These are phyloP conservation scores for Rhodotorula taiwanensis DNA, from an alignment of 768 basidiomycete species.

Conservation along the genomic window DNA sequence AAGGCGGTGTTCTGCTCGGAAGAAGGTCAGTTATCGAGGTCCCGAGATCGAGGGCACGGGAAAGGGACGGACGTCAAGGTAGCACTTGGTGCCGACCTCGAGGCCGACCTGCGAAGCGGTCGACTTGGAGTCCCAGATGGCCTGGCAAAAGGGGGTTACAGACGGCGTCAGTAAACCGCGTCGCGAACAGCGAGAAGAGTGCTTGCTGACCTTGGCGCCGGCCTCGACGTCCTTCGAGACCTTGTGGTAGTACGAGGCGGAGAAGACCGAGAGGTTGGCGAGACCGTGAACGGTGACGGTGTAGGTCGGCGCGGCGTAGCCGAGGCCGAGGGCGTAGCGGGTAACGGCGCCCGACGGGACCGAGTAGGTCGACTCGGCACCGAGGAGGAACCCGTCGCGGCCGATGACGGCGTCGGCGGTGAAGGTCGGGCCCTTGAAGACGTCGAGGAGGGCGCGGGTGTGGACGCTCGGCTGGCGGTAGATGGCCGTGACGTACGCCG, in stretches of 20 bases:
- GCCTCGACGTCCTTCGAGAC: slow-evolving; percentile 86
- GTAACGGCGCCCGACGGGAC: slow-evolving; percentile 86
- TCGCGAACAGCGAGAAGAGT: too few species aligned
- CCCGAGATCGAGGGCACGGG: not conserved
- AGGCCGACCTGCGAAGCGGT: slow-evolving; percentile 77
- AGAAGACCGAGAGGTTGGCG: slow-evolving; percentile 86
- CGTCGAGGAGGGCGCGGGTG: slow-evolving; percentile 78
- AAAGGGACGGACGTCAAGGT: slow-evolving; percentile 48
- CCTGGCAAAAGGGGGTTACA: too few species aligned
- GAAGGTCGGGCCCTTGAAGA: slow-evolving; percentile 97
- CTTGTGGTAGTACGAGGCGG: slow-evolving; percentile 97
- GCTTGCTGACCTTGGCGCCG: slow-evolving; percentile 66
- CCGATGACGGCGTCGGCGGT: slow-evolving; percentile 81
- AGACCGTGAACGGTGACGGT: slow-evolving; percentile 89
- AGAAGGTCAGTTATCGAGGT: slow-evolving; percentile 1
- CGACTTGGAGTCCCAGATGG: slow-evolving; percentile 88
- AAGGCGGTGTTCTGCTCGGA: slow-evolving; percentile 57
- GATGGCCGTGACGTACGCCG: slow-evolving; percentile 69
- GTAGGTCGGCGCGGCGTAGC: slow-evolving; percentile 94
- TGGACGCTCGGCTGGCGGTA: slow-evolving; percentile 97
- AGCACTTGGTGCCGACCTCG: slow-evolving; percentile 94
- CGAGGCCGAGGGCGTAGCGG: slow-evolving; percentile 83
- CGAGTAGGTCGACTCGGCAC: slow-evolving; percentile 94
- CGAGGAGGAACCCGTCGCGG: slow-evolving; percentile 93
- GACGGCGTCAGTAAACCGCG: too few species aligned